phyloP scores from a whole-genome alignment of 352 stramenopile genomes.

The Poterioochromonas sp. region DNA sequence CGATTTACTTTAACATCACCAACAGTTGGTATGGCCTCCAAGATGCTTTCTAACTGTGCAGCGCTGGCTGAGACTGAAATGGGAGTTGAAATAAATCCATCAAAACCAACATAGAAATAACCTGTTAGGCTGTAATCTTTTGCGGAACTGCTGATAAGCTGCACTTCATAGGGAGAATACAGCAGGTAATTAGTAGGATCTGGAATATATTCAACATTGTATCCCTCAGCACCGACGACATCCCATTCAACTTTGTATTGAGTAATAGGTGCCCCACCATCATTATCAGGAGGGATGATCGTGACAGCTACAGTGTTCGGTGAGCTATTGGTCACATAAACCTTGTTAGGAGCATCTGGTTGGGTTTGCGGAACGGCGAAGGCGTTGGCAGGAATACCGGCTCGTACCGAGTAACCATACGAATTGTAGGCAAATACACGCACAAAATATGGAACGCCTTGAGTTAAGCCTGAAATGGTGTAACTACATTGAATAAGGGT shows the following conservation, averaged over 20 bases:
- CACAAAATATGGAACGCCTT: constrained; percentile 70
- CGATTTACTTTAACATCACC: constrained; percentile 52
- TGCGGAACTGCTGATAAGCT: constrained; percentile 70
- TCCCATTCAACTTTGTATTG: constrained; percentile 87
- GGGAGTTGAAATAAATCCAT: constrained; percentile 54
- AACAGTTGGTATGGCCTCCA: constrained; percentile 64
- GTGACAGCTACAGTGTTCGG: neutral
- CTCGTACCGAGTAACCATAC: constrained; percentile 69
- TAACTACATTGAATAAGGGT: constrained; percentile 63
- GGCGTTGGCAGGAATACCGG: constrained; percentile 56
- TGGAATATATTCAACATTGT: constrained; percentile 44
- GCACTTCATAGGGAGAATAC: constrained; percentile 69
- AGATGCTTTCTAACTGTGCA: constrained; percentile 59
- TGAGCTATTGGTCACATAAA: constrained; percentile 37
- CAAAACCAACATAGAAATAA: constrained; percentile 49
- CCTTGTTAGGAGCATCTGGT: constrained; percentile 52
- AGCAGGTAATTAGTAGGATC: constrained; percentile 51
- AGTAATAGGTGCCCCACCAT: constrained; percentile 70
- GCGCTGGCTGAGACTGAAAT: constrained; percentile 65
- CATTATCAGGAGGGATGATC: constrained; percentile 54
- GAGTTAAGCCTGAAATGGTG: constrained; percentile 59
- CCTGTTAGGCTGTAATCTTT: constrained; percentile 67
- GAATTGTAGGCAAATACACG: constrained; percentile 79
- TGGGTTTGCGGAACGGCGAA: constrained; percentile 64
- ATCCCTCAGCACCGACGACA: constrained; percentile 62